phyloP scores from a whole-genome alignment of 202 grass and related monocot genomes.

The Schoenoplectus tabernaemontani region DNA sequence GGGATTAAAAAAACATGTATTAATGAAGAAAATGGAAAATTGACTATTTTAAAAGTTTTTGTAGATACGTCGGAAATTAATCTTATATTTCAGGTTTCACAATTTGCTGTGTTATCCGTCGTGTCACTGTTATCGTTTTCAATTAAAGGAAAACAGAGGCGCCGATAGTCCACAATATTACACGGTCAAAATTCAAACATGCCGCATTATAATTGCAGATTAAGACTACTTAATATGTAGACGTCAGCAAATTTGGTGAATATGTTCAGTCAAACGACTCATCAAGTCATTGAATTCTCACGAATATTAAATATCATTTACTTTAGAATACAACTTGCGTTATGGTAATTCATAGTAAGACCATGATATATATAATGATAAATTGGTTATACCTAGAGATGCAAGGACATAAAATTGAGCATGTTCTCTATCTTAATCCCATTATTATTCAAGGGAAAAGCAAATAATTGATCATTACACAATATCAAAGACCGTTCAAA shows the following conservation, averaged over 20 bases:
- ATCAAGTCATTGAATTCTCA: background rate
- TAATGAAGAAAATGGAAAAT: too few species aligned
- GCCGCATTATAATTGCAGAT: background rate
- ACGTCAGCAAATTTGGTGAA: background rate
- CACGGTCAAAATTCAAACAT: background rate
- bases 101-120: background rate
- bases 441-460: background rate
- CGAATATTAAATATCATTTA: background rate
- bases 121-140: background rate
- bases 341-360: background rate
- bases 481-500: background rate
- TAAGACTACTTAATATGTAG: background rate
- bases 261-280: background rate
- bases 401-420: background rate
- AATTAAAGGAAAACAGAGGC: slow-evolving; percentile 6
- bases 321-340: background rate
- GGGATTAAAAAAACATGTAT: too few species aligned
- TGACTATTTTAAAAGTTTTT: too few species aligned
- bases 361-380: too few species aligned
- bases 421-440: background rate
- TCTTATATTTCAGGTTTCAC: background rate
- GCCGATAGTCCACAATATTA: background rate
- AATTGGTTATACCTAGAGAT: background rate
- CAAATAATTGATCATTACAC: background rate
- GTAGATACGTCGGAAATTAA: too few species aligned